Evolutionary conservation across 2,329 filamentous ascomycete genomes (phyloP), one percentile per base, ranked within the genome.

Genomic region (Penicillium expansum): DNA sequence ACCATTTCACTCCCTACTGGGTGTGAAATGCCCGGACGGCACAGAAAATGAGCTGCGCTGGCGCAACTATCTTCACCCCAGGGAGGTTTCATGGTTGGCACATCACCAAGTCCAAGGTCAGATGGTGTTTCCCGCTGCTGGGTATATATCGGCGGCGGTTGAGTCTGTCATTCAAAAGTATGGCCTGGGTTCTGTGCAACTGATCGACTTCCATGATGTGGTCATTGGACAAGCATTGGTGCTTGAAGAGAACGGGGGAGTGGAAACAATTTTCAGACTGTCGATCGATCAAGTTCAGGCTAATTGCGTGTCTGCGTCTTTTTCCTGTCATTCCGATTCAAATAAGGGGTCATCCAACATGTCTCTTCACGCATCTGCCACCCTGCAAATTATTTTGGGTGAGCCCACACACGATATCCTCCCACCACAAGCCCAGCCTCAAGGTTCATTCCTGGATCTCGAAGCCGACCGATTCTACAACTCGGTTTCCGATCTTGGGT

Each of bases 21-120:
- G 69, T 14, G 57, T 54, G 14, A 64, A 56, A 43, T 62, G 60
- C 13, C 47, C 55, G 4, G 64, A 65, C 27, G 60, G 61, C 1
- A 62, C 60, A 8, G 45, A 57, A 13, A 60, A 56, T 27, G 64
- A 68, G 42, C 22, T 66, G 14, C 66, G 65, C 18, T 75, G 72
- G 72, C 59, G 66, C 14, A 74, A 73, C 38, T 58, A 68, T 38
- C 58, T 76, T 6, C 57, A 62, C 5, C 55, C 67, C 1, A 52
- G 52, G 4, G 72, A 76, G 44, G 58, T 74, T 9, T 62, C 69
- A 0, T 76, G 74, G 74, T 54, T 76, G 5, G 38, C 30, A 3
- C 69, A 69, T 48, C 74, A 76, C 47, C 61, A 65, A 35, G 56
- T 76, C 2, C 70, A 73, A 41, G 64, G 64, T 1, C 66, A 72